These are phyloP conservation scores for Penicillium riverlandense DNA, from an alignment of 495 filamentous ascomycete genomes.

Conservation along the genomic window DNA sequence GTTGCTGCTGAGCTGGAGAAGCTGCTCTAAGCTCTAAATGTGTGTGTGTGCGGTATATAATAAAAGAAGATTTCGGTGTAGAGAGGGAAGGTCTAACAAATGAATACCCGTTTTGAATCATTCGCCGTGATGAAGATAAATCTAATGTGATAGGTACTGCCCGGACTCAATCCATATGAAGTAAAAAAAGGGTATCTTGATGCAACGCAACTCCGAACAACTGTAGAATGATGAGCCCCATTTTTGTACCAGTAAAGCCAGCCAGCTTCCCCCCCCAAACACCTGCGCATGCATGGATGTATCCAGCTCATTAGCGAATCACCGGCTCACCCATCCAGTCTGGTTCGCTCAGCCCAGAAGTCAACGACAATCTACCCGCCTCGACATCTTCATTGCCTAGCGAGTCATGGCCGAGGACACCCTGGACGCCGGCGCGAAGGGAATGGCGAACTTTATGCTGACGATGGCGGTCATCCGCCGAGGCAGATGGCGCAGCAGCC, in stretches of 20 bases:
- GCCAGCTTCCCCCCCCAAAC: not conserved
- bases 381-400: conserved; percentile 17
- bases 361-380: conserved; percentile 12
- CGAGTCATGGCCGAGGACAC: conserved; percentile 11
- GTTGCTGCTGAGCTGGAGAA: conserved; percentile 43
- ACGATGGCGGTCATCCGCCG: conserved; percentile 24
- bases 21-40: conserved; percentile 27
- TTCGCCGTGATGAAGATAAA: no score
- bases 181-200: conserved; percentile 24
- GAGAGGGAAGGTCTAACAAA: conserved; percentile 10
- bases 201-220: conserved; percentile 15
- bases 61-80: conserved; percentile 7
- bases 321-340: conserved; percentile 57
- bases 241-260: not conserved
- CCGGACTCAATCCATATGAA: not conserved
- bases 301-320: conserved; percentile 28
- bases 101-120: conserved; percentile 20
- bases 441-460: conserved; percentile 24
- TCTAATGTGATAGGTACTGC: not conserved
- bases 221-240: conserved; percentile 2
- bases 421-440: conserved; percentile 12
- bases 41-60: conserved; percentile 17
- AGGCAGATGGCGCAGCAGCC: conserved; percentile 30
- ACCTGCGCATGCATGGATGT: no score
- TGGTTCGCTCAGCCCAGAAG: conserved; percentile 38